Base-by-base conservation (phyloP, 2,329 filamentous ascomycete species). In the Curvularia lunata region DNA sequence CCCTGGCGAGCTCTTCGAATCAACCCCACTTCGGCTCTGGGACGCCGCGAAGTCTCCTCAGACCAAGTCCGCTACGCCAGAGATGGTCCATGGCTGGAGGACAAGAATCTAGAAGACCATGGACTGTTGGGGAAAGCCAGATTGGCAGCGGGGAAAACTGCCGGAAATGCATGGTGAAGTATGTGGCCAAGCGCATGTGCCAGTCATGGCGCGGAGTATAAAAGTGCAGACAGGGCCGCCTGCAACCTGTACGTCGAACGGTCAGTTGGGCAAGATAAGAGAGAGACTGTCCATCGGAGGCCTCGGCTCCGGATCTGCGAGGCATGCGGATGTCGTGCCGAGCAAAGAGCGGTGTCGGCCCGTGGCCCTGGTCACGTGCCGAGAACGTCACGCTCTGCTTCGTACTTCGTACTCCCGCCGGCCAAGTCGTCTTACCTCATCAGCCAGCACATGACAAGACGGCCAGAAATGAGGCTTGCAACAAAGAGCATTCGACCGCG, bases 1-100 rank as follows among this genome's bases (percentile, higher is more conserved):
- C 52, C 32, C 45, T 30, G 52, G 23, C 51, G 34, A 18, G 23
- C 27, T 45, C 53, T 53, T 64, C 66, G 67, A 65, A 67, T 62
- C 61, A 65, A 66, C 63, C 50, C 61, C 63, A 62, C 61, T 54
- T 52, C 21, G 48, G 30, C 23, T 41, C 56, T 56, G 54, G 42
- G 50, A 49, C 40, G 42, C 54, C 49, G 61, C 32, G 45, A 40
- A 9, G 38, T n/a, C 38, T 25, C 42, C 43, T 50, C 42, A 27
- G 37, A 50, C 21, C 34, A 54, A 42, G 43, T 54, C 45, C 45
- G 50, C 52, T 58, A 56, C 43, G 37, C 37, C 43, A 45, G 45
- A 47, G 19, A 23, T 25, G 21, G 18, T 9, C 38, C 54, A 42
- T 34, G 21, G 61, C 62, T 65, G 57, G 61, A 34, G 8, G 6